These are phyloP conservation scores for Royoungia palumana DNA, from an alignment of 768 basidiomycete species.

Conservation along the genomic window DNA sequence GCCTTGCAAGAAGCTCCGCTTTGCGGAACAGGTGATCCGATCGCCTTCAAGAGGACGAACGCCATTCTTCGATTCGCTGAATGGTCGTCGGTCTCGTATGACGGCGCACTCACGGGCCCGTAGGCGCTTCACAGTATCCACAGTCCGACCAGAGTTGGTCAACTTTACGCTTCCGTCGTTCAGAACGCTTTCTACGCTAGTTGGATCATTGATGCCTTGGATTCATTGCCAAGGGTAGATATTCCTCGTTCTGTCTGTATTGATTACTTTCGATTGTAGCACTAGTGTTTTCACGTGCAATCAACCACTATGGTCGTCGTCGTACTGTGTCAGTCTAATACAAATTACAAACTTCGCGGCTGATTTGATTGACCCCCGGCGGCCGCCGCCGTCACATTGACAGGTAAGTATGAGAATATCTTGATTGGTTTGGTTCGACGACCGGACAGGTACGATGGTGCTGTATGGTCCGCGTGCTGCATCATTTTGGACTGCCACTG, in stretches of 20 bases:
- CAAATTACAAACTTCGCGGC: too few species aligned
- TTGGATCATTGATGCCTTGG: constrained; percentile 32
- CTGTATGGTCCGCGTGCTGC: too few species aligned
- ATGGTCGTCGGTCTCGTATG: constrained; percentile 17
- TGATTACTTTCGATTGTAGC: background rate
- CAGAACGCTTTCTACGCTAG: constrained; percentile 30
- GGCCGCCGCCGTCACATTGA: too few species aligned
- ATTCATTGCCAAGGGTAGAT: constrained; percentile 16
- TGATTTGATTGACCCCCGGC: too few species aligned
- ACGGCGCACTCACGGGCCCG: constrained; percentile 11
- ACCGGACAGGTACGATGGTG: too few species aligned
- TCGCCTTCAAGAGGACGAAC: constrained; percentile 11
- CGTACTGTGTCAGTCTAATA: too few species aligned
- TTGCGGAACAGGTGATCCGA: constrained; percentile 7
- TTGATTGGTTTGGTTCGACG: too few species aligned
- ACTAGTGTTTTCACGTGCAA: too few species aligned
- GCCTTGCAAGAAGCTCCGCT: constrained; percentile 25
- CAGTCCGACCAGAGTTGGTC: constrained; percentile 20
- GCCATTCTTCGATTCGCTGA: constrained; percentile 9
- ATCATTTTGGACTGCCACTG: too few species aligned
- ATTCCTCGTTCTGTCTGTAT: background rate
- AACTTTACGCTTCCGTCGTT: constrained; percentile 33
- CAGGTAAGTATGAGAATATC: too few species aligned
- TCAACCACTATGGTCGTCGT: too few species aligned
- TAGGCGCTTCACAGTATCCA: constrained; percentile 8